Percentiles rank a stretch among this genome's conserved stretches.
phyloP scores from a whole-genome alignment of 2,329 filamentous ascomycete genomes.

The Fusarium avenaceum region DNA sequence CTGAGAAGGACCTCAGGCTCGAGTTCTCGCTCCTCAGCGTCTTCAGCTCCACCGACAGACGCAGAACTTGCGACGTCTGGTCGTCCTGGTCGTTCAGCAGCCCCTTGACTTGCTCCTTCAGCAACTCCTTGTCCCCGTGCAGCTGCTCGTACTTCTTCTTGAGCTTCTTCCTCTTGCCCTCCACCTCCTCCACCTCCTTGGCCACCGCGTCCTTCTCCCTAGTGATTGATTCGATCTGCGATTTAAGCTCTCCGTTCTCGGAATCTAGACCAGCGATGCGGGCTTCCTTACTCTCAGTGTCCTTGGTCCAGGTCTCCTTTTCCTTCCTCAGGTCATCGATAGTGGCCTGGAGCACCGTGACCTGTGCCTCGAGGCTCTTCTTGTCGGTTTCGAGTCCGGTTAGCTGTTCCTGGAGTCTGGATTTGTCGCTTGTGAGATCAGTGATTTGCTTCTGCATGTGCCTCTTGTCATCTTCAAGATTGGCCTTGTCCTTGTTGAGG shows the following conservation, averaged over 20 bases:
- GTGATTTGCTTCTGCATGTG: conserved; percentile 36
- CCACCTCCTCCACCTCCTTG: conserved; percentile 42
- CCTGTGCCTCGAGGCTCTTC: conserved; percentile 40
- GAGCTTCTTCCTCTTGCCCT: conserved; percentile 44
- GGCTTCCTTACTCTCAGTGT: conserved; percentile 44
- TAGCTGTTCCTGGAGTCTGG: conserved; percentile 39
- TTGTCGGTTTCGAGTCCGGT: conserved; percentile 43
- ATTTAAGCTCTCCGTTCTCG: conserved; percentile 46
- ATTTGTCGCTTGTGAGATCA: conserved; percentile 36
- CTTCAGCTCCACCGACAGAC: conserved; percentile 44
- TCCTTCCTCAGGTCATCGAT: conserved; percentile 45
- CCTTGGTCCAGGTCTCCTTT: conserved; percentile 41
- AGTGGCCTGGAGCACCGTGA: conserved; percentile 37
- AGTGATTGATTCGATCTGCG: conserved; percentile 41
- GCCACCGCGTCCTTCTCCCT: conserved; percentile 46
- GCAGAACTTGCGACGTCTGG: conserved; percentile 38
- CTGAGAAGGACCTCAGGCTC: conserved; percentile 38
- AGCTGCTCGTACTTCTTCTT: conserved; percentile 45
- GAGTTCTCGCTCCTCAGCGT: conserved; percentile 44
- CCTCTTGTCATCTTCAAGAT: conserved; percentile 46
- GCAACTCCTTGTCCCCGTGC: conserved; percentile 33
- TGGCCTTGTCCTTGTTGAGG: conserved; percentile 38
- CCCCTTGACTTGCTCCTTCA: conserved; percentile 38
- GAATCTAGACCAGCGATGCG: conserved; percentile 41
- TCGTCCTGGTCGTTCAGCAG: conserved; percentile 47